A percentile compares a stretch with the other conserved stretches of the same genome.
These are phyloP conservation scores for Monosporozyma servazzii DNA, from an alignment of 805 yeast species.

Conservation along the genomic window DNA sequence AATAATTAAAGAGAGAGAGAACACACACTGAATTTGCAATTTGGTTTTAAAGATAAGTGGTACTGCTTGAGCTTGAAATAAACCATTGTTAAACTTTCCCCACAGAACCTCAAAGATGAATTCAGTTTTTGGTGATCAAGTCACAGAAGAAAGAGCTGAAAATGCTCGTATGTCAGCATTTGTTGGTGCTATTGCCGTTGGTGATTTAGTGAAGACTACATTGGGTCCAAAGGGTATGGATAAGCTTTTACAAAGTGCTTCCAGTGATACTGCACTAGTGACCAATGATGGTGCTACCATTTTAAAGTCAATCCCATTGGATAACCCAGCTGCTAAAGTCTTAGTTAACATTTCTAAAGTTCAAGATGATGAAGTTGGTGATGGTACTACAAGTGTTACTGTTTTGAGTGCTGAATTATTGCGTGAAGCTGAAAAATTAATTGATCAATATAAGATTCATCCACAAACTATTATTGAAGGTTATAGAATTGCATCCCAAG, in stretches of 20 bases:
- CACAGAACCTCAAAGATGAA: not conserved
- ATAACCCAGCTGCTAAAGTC: constrained; percentile 95
- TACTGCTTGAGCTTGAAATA: not conserved
- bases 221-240: constrained; percentile 99
- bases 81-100: not conserved
- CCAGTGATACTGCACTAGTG: constrained; percentile 67
- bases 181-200: constrained; percentile 98
- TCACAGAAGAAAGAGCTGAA: constrained; percentile 94
- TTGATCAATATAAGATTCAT: constrained; percentile 79
- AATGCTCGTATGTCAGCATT: constrained; percentile 96
- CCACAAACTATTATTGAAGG: constrained; percentile 98
- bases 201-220: constrained; percentile 89
- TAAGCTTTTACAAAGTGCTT: constrained; percentile 79
- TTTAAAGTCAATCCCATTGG: constrained; percentile 84
- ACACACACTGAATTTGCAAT: not conserved
- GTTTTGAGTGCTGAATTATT: constrained; percentile 83
- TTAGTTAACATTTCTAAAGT: constrained; percentile 90
- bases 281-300: constrained; percentile 99
- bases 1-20: not conserved
- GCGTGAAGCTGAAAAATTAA: constrained; percentile 88
- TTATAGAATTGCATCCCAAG: constrained; percentile 74
- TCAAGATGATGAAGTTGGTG: constrained; percentile 98
- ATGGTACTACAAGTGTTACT: constrained; percentile 96
- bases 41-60: not conserved
- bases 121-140: constrained; percentile 94